Evolutionary conservation across 805 yeast species (phyloP), one percentile per base, ranked within the genome.

Genomic region (Starmera amethionina): DNA sequence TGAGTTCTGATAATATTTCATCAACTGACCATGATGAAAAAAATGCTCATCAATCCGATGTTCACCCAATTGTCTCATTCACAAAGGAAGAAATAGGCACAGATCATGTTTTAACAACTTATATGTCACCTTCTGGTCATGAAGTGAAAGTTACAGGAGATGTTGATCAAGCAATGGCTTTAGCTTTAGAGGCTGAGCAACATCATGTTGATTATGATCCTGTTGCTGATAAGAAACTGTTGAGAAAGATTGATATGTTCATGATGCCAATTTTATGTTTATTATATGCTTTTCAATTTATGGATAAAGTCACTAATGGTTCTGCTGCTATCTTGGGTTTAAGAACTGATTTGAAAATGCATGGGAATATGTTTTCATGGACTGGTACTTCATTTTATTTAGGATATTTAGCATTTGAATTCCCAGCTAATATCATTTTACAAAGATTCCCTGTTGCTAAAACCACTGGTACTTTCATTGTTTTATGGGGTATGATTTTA

Each of bases 401-500:
- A 32, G 89, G 88, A 3, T 82, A 79, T 52, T 55, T 82, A 37
- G 63, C 62, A 8, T 79, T 76, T 50, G 79, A 75, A 47, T 58
- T 72, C 40, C 74, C 78, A 5, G 67, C 72, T 3, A 55, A 65
- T 9, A 51, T 61, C 37, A 38, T 68, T 1, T 51, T 78, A 22
- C 88, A 82, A 55, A 65, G 63, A 40, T 70, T 76, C 39, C 82
- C 80, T 3, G 65, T 81, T 46, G 68, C 77, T 5, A 75, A 73
- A 46, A 58, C 75, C 4, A 63, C 72, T 4, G 62, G 74, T 9
- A 44, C 56, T 1, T 68, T 70, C 43, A 68, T 80, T 32, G 50
- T 77, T n/a, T 34, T 73, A 0, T 82, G 89, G 88, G 87, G 87
- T 18, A 49, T 55, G 28, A 55, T 77, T n/a, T 57, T 77, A 30